Evolutionary conservation across 768 basidiomycete genomes (phyloP).

Genomic region (Mycena haematopus): DNA sequence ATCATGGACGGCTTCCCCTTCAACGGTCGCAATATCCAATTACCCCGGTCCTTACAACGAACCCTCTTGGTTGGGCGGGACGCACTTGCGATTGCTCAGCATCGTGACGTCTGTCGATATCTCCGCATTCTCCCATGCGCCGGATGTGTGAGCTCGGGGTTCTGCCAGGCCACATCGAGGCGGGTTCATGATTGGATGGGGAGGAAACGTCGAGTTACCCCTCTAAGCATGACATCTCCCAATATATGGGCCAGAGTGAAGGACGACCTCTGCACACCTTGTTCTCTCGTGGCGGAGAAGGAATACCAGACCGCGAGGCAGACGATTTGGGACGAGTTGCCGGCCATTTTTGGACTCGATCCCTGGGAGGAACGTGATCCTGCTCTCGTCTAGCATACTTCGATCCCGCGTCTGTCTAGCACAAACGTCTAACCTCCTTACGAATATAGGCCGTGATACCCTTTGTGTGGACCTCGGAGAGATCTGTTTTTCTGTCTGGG

Average conservation of each 20-base stretch:
- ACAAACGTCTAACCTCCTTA: too few species aligned
- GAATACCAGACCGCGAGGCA: background rate
- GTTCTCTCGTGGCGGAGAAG: background rate
- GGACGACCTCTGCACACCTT: background rate
- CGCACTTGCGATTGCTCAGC: background rate
- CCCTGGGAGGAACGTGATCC: too few species aligned
- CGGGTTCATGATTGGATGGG: background rate
- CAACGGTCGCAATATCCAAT: background rate
- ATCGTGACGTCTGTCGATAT: background rate
- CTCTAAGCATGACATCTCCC: background rate
- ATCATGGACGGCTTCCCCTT: conserved; percentile 9
- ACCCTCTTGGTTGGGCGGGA: background rate
- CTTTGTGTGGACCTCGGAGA: too few species aligned
- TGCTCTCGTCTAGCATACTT: too few species aligned
- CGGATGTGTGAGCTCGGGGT: background rate
- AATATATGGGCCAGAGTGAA: background rate
- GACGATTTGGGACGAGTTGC: conserved; percentile 1
- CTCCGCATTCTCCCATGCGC: background rate
- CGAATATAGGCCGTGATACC: too few species aligned
- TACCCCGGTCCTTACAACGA: background rate
- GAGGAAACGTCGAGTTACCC: background rate
- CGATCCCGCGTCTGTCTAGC: too few species aligned
- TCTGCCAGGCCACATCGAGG: background rate
- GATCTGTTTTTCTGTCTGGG: too few species aligned
- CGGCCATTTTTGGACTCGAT: background rate